Conservation (phyloP, 768 basidiomycete species). For the Sarcodon sp. region DNA sequence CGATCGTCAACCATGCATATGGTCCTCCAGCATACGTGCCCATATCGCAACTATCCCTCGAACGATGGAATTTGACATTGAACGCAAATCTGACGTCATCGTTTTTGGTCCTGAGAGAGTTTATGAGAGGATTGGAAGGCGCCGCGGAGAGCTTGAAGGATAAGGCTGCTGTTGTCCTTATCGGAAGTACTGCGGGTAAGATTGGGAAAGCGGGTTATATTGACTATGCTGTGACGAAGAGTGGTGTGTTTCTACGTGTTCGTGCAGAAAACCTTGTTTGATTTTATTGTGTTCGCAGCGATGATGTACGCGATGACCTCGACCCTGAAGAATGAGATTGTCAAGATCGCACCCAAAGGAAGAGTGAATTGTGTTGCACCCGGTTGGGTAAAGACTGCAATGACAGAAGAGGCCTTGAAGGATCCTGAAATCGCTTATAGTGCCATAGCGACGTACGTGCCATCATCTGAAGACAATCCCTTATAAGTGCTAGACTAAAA, state of each 20-base stretch:
- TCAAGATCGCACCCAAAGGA: slow-evolving; percentile 56
- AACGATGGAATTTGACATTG: slow-evolving; percentile 51
- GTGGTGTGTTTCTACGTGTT: slow-evolving; percentile 29
- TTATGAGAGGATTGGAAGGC: slow-evolving; percentile 29
- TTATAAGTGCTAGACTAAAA: too few relatives aligned
- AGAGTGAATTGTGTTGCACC: slow-evolving; percentile 64
- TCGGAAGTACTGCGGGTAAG: slow-evolving; percentile 65
- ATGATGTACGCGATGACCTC: slow-evolving; percentile 64
- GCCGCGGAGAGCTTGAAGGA: slow-evolving; percentile 30
- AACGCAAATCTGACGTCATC: slow-evolving; percentile 51
- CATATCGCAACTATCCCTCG: slow-evolving; percentile 43
- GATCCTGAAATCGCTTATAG: slow-evolving; percentile 40
- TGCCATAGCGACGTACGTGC: slow-evolving; percentile 53
- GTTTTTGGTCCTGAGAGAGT: slow-evolving; percentile 58
- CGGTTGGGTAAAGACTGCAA: slow-evolving; percentile 41
- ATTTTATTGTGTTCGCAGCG: slow-evolving; percentile 19
- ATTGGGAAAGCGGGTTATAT: slow-evolving; percentile 58
- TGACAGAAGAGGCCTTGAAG: slow-evolving; percentile 43
- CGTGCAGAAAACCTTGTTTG: not conserved
- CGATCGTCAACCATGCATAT: slow-evolving; percentile 51
- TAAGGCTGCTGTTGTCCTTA: slow-evolving; percentile 46
- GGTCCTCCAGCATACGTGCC: slow-evolving; percentile 32
- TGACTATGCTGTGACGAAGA: slow-evolving; percentile 60
- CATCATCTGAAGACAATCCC: not conserved
- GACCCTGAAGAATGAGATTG: slow-evolving; percentile 71